Percentiles rank a stretch among this genome's conserved stretches.
Conservation (phyloP, 768 basidiomycete genomes). For the Termitomyces titanicus region DNA sequence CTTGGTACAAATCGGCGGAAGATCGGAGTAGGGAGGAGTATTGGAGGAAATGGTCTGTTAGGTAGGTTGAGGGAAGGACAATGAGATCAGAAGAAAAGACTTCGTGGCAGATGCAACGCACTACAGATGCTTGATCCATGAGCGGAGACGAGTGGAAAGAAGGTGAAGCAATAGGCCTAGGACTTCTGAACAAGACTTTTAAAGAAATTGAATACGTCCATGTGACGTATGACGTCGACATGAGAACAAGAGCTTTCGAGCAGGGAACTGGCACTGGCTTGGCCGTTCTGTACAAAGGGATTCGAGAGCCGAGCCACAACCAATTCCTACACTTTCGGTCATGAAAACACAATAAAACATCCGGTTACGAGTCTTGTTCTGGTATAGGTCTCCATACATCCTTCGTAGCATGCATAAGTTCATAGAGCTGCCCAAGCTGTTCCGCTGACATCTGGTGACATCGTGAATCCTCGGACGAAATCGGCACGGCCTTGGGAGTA, state of each 20-base stretch:
- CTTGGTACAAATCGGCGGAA: constrained; percentile 45
- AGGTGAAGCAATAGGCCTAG: not conserved
- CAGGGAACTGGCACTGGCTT: not conserved
- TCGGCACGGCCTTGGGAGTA: not conserved
- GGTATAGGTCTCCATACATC: constrained; percentile 74
- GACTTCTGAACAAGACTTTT: constrained; percentile 3
- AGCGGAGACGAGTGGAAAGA: not conserved
- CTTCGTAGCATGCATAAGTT: constrained; percentile 89
- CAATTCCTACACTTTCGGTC: not conserved
- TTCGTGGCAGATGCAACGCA: constrained; percentile 8
- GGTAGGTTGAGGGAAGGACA: not conserved
- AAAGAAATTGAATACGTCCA: constrained; percentile 6
- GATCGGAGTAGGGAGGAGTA: constrained; percentile 42
- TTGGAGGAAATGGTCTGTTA: constrained; percentile 38
- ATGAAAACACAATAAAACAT: not conserved
- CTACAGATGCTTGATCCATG: constrained; percentile 32
- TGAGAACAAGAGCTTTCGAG: constrained; percentile 5
- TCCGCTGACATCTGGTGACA: constrained; percentile 74
- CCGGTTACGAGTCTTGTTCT: constrained; percentile 20
- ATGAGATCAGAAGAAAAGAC: not conserved
- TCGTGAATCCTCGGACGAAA: not conserved
- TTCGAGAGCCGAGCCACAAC: not conserved
- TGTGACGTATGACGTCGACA: constrained; percentile 14
- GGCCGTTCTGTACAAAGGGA: not conserved
- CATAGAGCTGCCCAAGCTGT: constrained; percentile 91